Percentiles rank a stretch among this genome's conserved stretches.
These are phyloP conservation scores for Bretschneidera sinensis DNA, from an alignment of 345 rosid species.

Conservation along the genomic window DNA sequence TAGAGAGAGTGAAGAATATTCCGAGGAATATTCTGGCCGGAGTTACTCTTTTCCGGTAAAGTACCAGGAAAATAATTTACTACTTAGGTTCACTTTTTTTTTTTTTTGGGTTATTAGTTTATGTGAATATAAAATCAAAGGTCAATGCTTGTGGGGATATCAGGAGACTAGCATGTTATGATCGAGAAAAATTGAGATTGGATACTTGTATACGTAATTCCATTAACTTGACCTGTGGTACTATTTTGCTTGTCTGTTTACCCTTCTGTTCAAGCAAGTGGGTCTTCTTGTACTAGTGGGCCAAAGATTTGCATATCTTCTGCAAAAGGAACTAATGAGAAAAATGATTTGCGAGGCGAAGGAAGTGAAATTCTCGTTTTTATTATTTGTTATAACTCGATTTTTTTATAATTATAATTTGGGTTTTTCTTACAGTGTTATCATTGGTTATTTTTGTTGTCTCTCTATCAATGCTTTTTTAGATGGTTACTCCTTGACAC, in stretches of 20 bases:
- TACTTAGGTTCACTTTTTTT: background rate
- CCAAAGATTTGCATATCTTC: slow-evolving; percentile 3
- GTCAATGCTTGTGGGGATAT: slow-evolving; percentile 3
- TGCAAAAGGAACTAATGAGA: no score
- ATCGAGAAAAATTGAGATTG: no score
- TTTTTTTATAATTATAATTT: no score
- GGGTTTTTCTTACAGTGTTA: no score
- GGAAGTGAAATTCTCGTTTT: no score
- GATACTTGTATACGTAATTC: slow-evolving; percentile 9
- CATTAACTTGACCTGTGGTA: slow-evolving; percentile 8
- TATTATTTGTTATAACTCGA: no score
- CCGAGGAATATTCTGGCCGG: background rate
- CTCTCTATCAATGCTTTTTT: no score
- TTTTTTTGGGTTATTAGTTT: background rate
- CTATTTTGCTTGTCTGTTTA: no score
- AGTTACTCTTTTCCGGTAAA: background rate
- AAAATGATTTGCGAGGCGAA: no score
- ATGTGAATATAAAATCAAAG: slow-evolving; percentile 18
- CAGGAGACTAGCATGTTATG: no score
- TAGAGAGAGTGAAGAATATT: slow-evolving; percentile 18
- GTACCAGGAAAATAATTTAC: background rate
- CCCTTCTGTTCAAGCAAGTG: background rate
- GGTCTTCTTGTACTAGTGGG: background rate
- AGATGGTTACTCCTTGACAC: no score
- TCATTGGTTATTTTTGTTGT: no score